Evolutionary conservation across 2,329 filamentous ascomycete genomes (phyloP), one percentile per base, ranked within the genome.

Genomic region (Neofusicoccum laricinum): DNA sequence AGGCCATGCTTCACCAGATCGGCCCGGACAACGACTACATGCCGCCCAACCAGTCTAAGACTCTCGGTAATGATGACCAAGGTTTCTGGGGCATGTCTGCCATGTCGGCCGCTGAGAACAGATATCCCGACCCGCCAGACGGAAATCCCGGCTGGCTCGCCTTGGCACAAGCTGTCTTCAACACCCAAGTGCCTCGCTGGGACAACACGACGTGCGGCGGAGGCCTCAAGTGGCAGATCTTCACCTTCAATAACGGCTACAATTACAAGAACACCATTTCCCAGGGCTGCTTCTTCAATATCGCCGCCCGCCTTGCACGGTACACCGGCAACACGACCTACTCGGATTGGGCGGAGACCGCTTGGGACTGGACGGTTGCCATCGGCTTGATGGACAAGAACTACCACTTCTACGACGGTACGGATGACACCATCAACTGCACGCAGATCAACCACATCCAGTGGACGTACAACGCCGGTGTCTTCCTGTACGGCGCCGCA

Each of bases 201-300:
- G 88, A 95, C 69, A 79, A 77, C 2, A 71, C 77, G 0, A 82
- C 81, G 0, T 96, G 92, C 75, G 81, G 79, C 49, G 92, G 92
- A 58, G 92, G 92, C 14, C 77, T 96, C 68, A 87, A 89, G 68
- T 96, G 93, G 93, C 92, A 96, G 79, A 90, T 96, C 66, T 93
- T 89, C 78, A 83, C 86, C 12, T 91, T 89, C 79, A 93, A 93
- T 78, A 85, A 83, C 64, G 91, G 91, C 4, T 87, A 82, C 69
- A 76, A 78, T 63, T 86, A 84, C 69, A 86, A 86, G 68, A 87
- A 87, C 68, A 80, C 82, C 25, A 84, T 87, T 66, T 84, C 82
- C 8, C 86, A 86, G 66, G 85, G 84, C 2, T 84, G 80, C 38
- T 81, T 86, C 66, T 86, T 86, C 73, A 83, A 86, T 68, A 78